Percentiles rank a stretch among this genome's conserved stretches.
Evolutionary conservation across 2,329 filamentous ascomycete genomes (phyloP).

Genomic region (Aspergillus fischeri): DNA sequence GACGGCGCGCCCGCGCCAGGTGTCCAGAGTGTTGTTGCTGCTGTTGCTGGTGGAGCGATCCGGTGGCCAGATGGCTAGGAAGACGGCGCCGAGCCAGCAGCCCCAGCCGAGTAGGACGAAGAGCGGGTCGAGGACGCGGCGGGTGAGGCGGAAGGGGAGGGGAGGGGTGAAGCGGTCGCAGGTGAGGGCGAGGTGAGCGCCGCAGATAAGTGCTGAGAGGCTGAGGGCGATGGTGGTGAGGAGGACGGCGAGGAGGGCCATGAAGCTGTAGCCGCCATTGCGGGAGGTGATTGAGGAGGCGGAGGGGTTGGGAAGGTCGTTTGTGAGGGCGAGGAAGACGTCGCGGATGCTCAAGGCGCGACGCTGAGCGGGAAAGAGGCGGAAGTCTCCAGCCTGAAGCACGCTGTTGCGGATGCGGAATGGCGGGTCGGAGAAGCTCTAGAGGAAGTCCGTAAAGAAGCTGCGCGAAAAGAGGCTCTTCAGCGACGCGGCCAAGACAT

Average conservation of each 20-base stretch:
- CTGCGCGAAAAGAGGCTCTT: too few species aligned
- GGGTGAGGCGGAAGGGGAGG: slow-evolving; percentile 54
- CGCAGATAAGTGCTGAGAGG: slow-evolving; percentile 64
- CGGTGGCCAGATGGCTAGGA: slow-evolving; percentile 69
- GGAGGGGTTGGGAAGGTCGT: slow-evolving; percentile 59
- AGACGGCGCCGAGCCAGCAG: slow-evolving; percentile 71
- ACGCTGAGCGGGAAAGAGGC: too few species aligned
- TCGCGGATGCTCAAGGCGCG: too few species aligned
- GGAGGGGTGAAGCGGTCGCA: slow-evolving; percentile 57
- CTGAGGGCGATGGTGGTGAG: slow-evolving; percentile 68
- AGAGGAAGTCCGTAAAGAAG: too few species aligned
- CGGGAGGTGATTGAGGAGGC: slow-evolving; percentile 45
- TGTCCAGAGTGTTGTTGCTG: slow-evolving; percentile 33
- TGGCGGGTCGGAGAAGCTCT: too few species aligned
- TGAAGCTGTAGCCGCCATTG: slow-evolving; percentile 74
- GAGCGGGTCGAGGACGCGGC: slow-evolving; percentile 60
- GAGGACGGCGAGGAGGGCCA: slow-evolving; percentile 73
- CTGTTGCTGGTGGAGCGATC: slow-evolving; percentile 46
- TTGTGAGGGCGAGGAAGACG: slow-evolving; percentile 72
- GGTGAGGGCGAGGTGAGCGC: slow-evolving; percentile 68
- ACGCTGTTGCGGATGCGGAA: too few species aligned
- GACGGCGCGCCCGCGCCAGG: slow-evolving; percentile 70
- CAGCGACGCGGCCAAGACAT: too few species aligned
- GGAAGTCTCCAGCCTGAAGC: too few species aligned
- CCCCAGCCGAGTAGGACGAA: slow-evolving; percentile 64